Conservation (phyloP, 257 asterid species). For the Solanum megistacrolobum region DNA sequence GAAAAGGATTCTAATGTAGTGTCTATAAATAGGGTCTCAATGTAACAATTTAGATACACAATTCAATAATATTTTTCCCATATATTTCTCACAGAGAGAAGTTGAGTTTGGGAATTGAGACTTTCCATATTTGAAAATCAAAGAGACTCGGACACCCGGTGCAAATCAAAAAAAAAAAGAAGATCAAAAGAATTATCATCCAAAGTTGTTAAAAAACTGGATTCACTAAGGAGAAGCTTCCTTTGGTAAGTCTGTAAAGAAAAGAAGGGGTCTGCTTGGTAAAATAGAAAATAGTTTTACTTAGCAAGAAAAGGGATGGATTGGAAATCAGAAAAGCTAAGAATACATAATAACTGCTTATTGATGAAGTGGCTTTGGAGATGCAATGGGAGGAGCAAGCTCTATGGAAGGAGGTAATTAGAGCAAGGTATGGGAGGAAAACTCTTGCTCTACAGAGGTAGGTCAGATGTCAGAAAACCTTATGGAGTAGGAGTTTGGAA, state of each 20-base stretch:
- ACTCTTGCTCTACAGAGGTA: not conserved
- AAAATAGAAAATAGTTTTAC: not conserved
- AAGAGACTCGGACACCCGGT: too few species aligned
- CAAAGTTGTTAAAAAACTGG: not conserved
- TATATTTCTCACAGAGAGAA: too few species aligned
- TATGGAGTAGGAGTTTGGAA: not conserved
- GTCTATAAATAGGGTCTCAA: too few species aligned
- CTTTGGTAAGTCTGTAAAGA: not conserved
- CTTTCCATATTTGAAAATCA: not conserved
- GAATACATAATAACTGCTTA: not conserved
- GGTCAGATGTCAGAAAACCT: not conserved
- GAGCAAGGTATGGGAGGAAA: not conserved
- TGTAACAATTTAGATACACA: too few species aligned
- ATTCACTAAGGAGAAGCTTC: not conserved
- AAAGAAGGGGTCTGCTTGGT: not conserved
- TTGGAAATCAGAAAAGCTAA: too few species aligned
- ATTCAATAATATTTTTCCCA: too few species aligned
- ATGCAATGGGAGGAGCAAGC: not conserved
- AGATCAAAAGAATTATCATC: not conserved
- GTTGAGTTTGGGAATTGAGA: not conserved
- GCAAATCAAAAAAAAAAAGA: too few species aligned
- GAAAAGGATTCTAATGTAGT: too few species aligned
- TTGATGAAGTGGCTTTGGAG: not conserved
- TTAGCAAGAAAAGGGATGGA: not conserved
- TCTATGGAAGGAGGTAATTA: not conserved